These are phyloP conservation scores for Antitrichia curtipendula DNA, from an alignment of 225 moss, liverwort and hornwort genomes.

Conservation along the genomic window DNA sequence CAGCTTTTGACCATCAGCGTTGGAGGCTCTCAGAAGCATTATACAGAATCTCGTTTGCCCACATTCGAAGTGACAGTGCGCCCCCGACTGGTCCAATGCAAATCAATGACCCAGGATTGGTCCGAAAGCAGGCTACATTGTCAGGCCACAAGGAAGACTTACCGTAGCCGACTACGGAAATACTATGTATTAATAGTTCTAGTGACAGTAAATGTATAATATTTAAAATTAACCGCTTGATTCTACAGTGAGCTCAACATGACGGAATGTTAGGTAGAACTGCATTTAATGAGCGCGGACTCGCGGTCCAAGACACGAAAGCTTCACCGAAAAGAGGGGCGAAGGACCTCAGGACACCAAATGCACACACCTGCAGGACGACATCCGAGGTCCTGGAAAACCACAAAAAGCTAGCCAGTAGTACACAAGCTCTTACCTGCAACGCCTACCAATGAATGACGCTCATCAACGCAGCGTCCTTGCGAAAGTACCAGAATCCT, in stretches of 20 bases:
- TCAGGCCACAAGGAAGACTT: not conserved
- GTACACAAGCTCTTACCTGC: constrained; percentile 1
- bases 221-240: not conserved
- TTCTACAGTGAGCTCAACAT: constrained; percentile 10
- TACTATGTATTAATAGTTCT: not conserved
- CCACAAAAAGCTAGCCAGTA: not conserved
- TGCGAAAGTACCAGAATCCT: not conserved
- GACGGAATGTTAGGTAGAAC: constrained; percentile 28
- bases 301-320: not conserved
- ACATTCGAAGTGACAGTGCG: not conserved
- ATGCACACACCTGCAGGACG: constrained; percentile 7
- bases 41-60: not conserved
- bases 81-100: not conserved
- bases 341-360: not conserved
- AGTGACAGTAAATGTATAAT: not conserved
- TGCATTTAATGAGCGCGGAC: constrained; percentile 4
- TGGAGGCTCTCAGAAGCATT: not conserved
- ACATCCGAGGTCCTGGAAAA: constrained; percentile 6
- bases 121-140: not conserved
- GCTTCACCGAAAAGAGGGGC: not conserved
- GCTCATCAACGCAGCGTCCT: constrained; percentile 10
- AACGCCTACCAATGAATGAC: constrained; percentile 13
- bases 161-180: not conserved
- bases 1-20: constrained; percentile 8
- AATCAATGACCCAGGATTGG: not conserved